Base-by-base conservation (phyloP, 2,329 filamentous ascomycete genomes). In the Trichoderma endophyticum region DNA sequence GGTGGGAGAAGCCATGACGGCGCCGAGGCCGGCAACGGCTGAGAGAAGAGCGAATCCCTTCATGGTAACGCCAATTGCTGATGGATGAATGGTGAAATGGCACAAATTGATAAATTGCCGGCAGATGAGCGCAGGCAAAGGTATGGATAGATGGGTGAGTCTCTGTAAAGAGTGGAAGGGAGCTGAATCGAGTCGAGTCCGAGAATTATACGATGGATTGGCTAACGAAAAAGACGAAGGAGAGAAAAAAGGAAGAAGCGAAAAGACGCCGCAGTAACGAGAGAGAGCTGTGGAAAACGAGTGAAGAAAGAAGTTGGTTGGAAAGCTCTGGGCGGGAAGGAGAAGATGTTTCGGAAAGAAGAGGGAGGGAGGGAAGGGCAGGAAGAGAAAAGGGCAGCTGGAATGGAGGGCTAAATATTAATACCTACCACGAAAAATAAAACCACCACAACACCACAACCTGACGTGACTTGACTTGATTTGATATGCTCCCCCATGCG, bases 1-100 rank as follows among this genome's bases (percentile, higher is more conserved):
- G 34, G 88, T 88, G 64, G 88, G 87, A 12, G 81, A 82, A 70
- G 86, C 86, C 28, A 79, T 78, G 73, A 83, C 86, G 73, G 82
- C 73, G 72, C 79, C 79, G 73, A 84, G 77, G 76, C 84, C 83
- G 75, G 85, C 84, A 75, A 89, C 79, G 76, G 82, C 84, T 72
- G 86, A 83, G 66, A 85, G 79, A 72, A 89, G 74, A 76, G 82
- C 76, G 73, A 82, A 80, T 34, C 83, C 82, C 80, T 85, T 87
- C 87, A 89, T 89, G 72, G 68, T 85, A 78, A 76, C 73, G 76
- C 36, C 48, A 60, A 63, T 75, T 68, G 64, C 71, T 73, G 65
- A 34, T 74, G 71, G 75, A 63, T 74, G 57, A 60, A 34, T 32
- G 30, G 28, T 34, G 72, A 64, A 61, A 59, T 62, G 64, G 26